Base-by-base conservation (phyloP, 208 protist genomes). In the Leishmania gerbilli region DNA sequence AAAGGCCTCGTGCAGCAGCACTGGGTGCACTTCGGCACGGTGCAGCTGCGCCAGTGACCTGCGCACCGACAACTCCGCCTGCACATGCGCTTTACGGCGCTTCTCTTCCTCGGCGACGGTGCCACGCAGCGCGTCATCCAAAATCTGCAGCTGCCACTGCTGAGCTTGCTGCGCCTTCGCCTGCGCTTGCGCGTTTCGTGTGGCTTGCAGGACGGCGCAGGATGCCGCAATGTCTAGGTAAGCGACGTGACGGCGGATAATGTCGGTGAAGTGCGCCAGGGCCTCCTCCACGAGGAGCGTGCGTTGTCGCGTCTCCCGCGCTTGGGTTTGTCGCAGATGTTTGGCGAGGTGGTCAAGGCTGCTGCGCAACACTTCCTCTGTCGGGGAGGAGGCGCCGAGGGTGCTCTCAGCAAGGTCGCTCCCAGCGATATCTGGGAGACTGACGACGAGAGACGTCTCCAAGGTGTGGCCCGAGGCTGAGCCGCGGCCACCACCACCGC, bases 261-360 rank as follows among this genome's bases (percentile, higher is more conserved):
- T 53, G 8, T 82, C 58, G 7, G 76, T 34, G 24, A 82, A 84
- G 27, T 69, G 42, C 62, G 68, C 37, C 31, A n/a, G 9, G 27
- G 72, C 81, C 31, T 88, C 87, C 27, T 79, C 76, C 45, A 56
- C 49, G 24, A 90, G 42, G 6, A 77, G 31, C 9, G 37, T 68
- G 65, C 87, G 83, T 19, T 83, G 81, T 3, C 86, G 86, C 2
- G 71, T 31, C 55, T 90, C 83, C 53, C 77, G 79, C 24, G 77
- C 53, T 68, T 79, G 79, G 60, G 76, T 49, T 78, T 81, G 84
- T 11, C 84, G 84, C 31, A 78, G 9, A 31, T 67, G 72, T 74
- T 53, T 79, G 13, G 79, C 47, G 31, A 77, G 74, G 34, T 60
- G 82, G 9, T 82, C 84, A 5, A 55, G 58, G 31, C 53, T 68